These are phyloP conservation scores for Pseudisothecium myosuroides DNA, from an alignment of 225 moss, liverwort and hornwort genomes.

Conservation along the genomic window DNA sequence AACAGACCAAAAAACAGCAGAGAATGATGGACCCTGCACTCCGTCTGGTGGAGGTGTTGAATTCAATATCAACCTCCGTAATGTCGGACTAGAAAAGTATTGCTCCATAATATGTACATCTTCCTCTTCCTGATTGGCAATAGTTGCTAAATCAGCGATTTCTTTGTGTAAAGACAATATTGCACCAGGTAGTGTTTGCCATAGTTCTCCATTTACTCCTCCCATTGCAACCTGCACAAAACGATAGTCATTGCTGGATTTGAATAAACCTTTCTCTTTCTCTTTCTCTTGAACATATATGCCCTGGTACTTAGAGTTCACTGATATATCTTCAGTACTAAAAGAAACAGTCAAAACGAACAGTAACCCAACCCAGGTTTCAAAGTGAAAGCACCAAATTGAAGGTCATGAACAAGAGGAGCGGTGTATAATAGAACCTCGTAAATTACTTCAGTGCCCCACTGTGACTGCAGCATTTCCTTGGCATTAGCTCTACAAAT, in stretches of 20 bases:
- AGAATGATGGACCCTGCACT: slow-evolving; percentile 44
- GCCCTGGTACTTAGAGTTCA: background rate
- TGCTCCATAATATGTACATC: slow-evolving; percentile 78
- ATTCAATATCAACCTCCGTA: slow-evolving; percentile 67
- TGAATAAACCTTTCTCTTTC: background rate
- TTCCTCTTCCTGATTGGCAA: slow-evolving; percentile 15
- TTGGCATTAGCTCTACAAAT: slow-evolving; percentile 50
- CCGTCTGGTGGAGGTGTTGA: slow-evolving; percentile 42
- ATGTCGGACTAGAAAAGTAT: slow-evolving; percentile 80
- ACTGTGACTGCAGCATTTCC: slow-evolving; percentile 59
- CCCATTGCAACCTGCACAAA: slow-evolving; percentile 70
- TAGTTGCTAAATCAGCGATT: slow-evolving; percentile 41
- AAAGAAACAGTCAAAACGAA: background rate
- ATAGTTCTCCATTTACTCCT: slow-evolving; percentile 69
- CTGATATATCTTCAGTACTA: background rate
- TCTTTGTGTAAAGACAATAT: slow-evolving; percentile 26
- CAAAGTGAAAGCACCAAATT: background rate
- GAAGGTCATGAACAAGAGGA: background rate
- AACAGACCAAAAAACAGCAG: slow-evolving; percentile 57
- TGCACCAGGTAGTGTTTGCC: slow-evolving; percentile 32
- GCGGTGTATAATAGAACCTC: slow-evolving; percentile 35
- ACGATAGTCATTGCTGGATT: background rate
- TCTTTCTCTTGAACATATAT: background rate
- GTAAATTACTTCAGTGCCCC: slow-evolving; percentile 65
- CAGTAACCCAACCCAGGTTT: background rate